phyloP scores from a whole-genome alignment of 306 rosid species.

The Psophocarpus tetragonolobus region DNA sequence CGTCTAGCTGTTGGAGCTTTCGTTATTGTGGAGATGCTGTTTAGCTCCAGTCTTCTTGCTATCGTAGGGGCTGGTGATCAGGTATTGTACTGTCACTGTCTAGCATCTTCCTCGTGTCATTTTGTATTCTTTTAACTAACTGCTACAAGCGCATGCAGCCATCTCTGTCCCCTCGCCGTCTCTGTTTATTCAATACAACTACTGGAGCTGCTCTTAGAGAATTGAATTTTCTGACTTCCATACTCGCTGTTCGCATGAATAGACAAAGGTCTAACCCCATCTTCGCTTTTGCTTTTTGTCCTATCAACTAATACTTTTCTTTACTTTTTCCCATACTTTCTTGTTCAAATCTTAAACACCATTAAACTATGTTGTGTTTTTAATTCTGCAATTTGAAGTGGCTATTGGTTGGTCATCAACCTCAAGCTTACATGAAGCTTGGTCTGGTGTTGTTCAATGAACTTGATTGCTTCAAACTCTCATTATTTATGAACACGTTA shows the following conservation, averaged over 20 bases:
- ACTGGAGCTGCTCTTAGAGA: constrained; percentile 78
- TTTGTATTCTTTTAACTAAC: constrained; percentile 28
- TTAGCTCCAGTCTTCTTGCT: constrained; percentile 90
- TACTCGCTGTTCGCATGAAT: constrained; percentile 91
- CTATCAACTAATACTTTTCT: too few species aligned
- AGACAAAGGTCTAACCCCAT: constrained; percentile 55
- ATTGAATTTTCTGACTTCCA: constrained; percentile 85
- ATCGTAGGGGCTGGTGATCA: constrained; percentile 97
- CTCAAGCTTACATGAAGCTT: background rate
- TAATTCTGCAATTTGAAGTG: background rate
- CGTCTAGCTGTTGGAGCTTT: constrained; percentile 71
- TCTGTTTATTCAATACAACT: constrained; percentile 79
- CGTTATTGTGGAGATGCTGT: constrained; percentile 84
- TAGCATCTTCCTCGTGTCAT: background rate
- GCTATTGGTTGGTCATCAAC: background rate
- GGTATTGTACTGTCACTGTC: constrained; percentile 44
- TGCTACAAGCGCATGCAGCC: constrained; percentile 56
- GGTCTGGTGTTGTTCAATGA: background rate
- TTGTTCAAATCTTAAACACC: background rate
- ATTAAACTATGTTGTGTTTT: background rate
- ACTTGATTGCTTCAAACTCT: background rate
- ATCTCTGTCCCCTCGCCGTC: constrained; percentile 92
- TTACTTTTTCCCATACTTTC: background rate
- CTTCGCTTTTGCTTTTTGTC: background rate
- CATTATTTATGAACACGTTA: background rate